These are phyloP conservation scores for Penicillium maclennaniae DNA, from an alignment of 495 filamentous ascomycete species.

Conservation along the genomic window DNA sequence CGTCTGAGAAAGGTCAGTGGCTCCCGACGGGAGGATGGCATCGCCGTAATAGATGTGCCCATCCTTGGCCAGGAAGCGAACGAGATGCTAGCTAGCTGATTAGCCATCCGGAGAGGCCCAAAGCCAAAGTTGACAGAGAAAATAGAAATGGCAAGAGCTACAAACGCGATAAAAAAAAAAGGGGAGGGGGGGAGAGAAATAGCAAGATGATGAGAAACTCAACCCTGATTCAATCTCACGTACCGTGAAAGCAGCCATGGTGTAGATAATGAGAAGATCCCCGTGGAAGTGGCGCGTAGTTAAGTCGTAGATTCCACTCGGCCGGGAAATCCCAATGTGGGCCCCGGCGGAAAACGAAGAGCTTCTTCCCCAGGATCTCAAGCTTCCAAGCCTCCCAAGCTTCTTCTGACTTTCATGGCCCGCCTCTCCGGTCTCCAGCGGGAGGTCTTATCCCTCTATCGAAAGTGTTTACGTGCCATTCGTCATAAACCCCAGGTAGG, in stretches of 20 bases:
- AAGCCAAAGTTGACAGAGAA: too few species aligned
- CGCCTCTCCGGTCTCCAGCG: slow-evolving; percentile 84
- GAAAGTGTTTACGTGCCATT: slow-evolving; percentile 74
- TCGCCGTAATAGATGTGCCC: slow-evolving; percentile 79
- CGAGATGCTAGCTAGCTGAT: slow-evolving; percentile 53
- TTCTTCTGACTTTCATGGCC: slow-evolving; percentile 21
- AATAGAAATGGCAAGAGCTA: too few species aligned
- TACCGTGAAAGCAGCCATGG: slow-evolving; percentile 16
- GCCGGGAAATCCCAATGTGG: slow-evolving; percentile 19
- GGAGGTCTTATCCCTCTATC: slow-evolving; percentile 82
- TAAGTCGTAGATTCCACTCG: slow-evolving; percentile 1
- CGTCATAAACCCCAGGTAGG: slow-evolving; percentile 75
- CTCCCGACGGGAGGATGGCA: slow-evolving; percentile 66
- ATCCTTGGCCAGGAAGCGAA: slow-evolving; percentile 75
- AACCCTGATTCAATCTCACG: not conserved
- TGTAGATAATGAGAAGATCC: not conserved
- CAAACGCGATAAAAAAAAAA: too few species aligned
- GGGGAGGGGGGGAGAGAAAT: too few species aligned
- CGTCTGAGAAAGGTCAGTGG: slow-evolving; percentile 62
- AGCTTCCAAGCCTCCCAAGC: not conserved
- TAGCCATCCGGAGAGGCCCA: not conserved
- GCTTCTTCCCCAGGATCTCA: slow-evolving; percentile 34
- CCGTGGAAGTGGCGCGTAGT: not conserved
- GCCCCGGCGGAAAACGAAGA: slow-evolving; percentile 25
- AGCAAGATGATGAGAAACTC: too few species aligned